These are phyloP conservation scores for Oxyria digyna DNA, from an alignment of 148 eudicot species.

Conservation along the genomic window DNA sequence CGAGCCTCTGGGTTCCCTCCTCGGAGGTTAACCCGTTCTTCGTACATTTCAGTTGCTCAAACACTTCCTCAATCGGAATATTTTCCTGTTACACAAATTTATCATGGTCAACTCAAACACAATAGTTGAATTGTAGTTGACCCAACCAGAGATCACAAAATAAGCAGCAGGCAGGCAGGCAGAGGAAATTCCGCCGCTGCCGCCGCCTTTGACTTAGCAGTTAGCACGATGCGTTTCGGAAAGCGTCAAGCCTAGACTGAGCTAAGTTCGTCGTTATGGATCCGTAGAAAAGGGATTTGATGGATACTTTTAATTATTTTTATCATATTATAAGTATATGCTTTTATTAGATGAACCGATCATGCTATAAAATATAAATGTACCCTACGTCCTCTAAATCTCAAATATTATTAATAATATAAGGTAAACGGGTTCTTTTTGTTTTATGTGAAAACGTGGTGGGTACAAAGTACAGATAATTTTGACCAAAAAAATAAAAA, in stretches of 20 bases:
- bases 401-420: not conserved
- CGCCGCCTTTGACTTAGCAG: not conserved
- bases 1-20: conserved; percentile 11
- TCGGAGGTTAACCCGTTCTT: conserved; percentile 11
- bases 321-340: not conserved
- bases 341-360: not conserved
- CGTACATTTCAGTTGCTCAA: conserved; percentile 13
- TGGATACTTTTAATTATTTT: not conserved
- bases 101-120: not conserved
- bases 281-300: not conserved
- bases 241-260: not conserved
- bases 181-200: not conserved
- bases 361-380: not conserved
- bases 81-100: not conserved
- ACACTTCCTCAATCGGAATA: conserved; percentile 14
- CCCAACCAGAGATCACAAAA: not conserved
- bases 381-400: not conserved
- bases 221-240: not conserved
- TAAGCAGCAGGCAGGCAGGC: not conserved
- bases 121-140: not conserved
- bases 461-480: not conserved
- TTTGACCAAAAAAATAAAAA: not conserved
- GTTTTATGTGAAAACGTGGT: not conserved
- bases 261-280: not conserved
- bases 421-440: not conserved